Percentiles rank a stretch among this genome's conserved stretches.
Evolutionary conservation across 2,329 filamentous ascomycete species (phyloP).

Genomic region (Epichloe amarillans): DNA sequence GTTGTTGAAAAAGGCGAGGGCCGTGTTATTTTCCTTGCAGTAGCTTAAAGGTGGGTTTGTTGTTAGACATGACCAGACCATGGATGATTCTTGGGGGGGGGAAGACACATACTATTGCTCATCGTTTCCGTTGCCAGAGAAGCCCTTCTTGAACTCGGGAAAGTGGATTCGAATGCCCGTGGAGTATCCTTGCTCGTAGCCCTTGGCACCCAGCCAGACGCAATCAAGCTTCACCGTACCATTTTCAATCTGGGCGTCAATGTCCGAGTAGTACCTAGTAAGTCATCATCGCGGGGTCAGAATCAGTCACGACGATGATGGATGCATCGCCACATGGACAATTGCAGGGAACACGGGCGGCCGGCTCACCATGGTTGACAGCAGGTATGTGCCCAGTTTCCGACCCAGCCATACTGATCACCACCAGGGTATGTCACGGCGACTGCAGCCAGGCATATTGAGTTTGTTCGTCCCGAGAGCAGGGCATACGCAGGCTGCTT

Average conservation of each 20-base stretch:
- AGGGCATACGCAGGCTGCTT: neutral
- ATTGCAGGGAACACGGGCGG: neutral
- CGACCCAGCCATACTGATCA: slow-evolving; percentile 1
- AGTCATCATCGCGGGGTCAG: too few species aligned
- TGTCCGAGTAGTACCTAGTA: slow-evolving; percentile 4
- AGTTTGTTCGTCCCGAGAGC: neutral
- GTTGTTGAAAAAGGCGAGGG: neutral
- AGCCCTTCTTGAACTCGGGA: neutral
- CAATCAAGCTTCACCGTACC: slow-evolving; percentile 1
- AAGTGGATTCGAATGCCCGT: slow-evolving; percentile 4
- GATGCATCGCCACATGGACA: too few species aligned
- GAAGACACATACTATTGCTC: neutral
- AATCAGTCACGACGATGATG: too few species aligned
- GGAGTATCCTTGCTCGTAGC: neutral
- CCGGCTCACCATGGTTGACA: slow-evolving; percentile 1
- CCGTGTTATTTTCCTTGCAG: neutral
- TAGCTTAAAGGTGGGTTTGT: neutral
- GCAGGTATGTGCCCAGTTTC: slow-evolving; percentile 3
- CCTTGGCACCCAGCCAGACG: neutral
- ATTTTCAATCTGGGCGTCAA: neutral
- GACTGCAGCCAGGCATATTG: neutral
- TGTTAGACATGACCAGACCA: neutral
- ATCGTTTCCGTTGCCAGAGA: neutral
- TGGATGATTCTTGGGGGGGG: too few species aligned
- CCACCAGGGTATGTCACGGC: neutral